Percentiles rank a stretch among this genome's conserved stretches.
phyloP scores from a whole-genome alignment of 129 eudicot genomes.

The Artemisia tridentata region DNA sequence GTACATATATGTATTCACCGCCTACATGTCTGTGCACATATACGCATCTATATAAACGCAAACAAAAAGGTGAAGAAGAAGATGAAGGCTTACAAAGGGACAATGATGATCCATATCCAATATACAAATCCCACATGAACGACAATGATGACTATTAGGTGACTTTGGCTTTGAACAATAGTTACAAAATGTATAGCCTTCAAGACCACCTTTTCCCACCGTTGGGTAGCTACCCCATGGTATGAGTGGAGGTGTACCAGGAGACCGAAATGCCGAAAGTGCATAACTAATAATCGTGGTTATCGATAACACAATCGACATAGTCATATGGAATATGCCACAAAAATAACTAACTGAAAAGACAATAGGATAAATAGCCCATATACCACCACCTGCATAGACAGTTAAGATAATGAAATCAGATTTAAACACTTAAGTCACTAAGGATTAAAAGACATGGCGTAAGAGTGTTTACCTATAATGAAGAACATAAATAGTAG shows the following conservation, averaged over 20 bases:
- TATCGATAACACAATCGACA: conserved; percentile 45
- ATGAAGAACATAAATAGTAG: conserved; percentile 66
- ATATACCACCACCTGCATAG: conserved; percentile 76
- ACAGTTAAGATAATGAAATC: neutral
- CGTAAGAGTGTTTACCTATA: conserved; percentile 47
- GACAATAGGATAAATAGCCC: conserved; percentile 77
- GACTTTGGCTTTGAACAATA: conserved; percentile 82
- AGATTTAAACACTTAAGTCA: neutral
- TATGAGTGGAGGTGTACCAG: conserved; percentile 76
- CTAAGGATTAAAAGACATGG: neutral
- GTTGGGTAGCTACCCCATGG: conserved; percentile 84
- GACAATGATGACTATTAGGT: conserved; percentile 80
- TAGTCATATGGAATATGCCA: conserved; percentile 49
- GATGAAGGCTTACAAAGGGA: conserved; percentile 74
- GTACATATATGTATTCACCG: too few relatives aligned
- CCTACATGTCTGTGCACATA: conserved; percentile 1
- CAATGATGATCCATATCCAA: conserved; percentile 99
- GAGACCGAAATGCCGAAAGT: conserved; percentile 62
- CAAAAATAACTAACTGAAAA: conserved; percentile 57
- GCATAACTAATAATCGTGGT: conserved; percentile 56
- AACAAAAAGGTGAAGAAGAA: conserved; percentile 2
- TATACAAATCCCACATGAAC: conserved; percentile 84
- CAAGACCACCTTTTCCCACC: conserved; percentile 75
- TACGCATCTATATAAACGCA: neutral
- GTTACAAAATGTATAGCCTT: conserved; percentile 65